These are phyloP conservation scores for Psilocybe tampanensis DNA, from an alignment of 768 basidiomycete genomes.

Conservation along the genomic window DNA sequence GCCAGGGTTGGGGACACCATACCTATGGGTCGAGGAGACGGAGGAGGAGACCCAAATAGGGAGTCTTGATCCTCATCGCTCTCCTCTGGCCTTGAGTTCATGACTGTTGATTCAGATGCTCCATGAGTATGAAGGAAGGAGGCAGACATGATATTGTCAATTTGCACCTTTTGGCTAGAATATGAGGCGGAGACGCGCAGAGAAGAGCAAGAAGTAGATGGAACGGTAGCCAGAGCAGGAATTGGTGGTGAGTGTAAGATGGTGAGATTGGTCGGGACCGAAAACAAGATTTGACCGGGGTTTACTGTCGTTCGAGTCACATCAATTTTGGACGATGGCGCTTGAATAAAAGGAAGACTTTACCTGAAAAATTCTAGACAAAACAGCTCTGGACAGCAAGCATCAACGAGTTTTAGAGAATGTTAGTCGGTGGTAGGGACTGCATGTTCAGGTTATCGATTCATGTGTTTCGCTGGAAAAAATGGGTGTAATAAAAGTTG, in stretches of 20 bases:
- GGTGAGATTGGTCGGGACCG: neutral
- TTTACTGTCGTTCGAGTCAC: neutral
- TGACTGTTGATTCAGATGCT: neutral
- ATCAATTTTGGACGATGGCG: neutral
- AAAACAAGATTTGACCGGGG: neutral
- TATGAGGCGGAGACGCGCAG: neutral
- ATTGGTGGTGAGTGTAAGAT: neutral
- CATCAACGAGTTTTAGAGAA: too few relatives aligned
- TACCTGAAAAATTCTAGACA: neutral
- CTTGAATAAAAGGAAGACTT: neutral
- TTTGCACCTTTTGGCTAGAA: neutral
- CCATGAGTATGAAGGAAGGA: neutral
- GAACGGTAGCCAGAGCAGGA: neutral
- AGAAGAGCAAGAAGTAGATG: too few relatives aligned
- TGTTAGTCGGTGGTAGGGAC: too few relatives aligned
- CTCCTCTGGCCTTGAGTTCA: conserved; percentile 5
- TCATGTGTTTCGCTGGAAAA: neutral
- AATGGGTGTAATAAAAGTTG: neutral
- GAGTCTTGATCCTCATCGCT: conserved; percentile 58
- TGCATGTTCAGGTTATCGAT: too few relatives aligned
- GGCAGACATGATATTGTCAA: neutral
- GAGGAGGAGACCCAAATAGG: conserved; percentile 82
- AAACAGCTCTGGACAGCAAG: too few relatives aligned
- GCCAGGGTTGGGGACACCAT: conserved; percentile 68
- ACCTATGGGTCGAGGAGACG: conserved; percentile 63